Percentiles rank a stretch among this genome's conserved stretches.
Evolutionary conservation across 768 basidiomycete species (phyloP).

Genomic region (Xerocomellus amylosporus): DNA sequence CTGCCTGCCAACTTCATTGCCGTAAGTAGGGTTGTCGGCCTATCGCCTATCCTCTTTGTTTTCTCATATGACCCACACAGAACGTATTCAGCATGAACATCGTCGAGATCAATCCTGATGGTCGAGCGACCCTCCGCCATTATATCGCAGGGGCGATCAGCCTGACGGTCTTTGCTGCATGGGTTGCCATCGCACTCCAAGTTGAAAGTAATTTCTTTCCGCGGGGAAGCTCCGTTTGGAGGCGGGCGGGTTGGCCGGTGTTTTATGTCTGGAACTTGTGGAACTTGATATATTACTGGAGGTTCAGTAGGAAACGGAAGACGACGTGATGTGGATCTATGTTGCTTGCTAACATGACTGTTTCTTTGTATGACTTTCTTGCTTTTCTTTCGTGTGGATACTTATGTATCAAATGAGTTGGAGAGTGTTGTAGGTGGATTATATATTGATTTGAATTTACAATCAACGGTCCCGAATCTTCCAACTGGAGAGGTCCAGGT

Average conservation of each 20-base stretch:
- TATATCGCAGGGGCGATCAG: slow-evolving; percentile 42
- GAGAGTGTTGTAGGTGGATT: neutral
- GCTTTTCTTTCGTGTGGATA: neutral
- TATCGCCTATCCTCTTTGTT: neutral
- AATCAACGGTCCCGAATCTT: too few species aligned
- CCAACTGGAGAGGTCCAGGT: too few species aligned
- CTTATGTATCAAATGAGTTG: neutral
- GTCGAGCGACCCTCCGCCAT: slow-evolving; percentile 32
- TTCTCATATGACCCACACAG: slow-evolving; percentile 29
- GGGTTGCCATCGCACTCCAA: slow-evolving; percentile 56
- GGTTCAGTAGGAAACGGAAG: neutral
- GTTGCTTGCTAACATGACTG: neutral
- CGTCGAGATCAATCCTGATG: slow-evolving; percentile 35
- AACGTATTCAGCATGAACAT: slow-evolving; percentile 59
- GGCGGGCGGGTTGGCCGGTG: slow-evolving; percentile 23
- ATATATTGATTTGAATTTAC: neutral
- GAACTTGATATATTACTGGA: neutral
- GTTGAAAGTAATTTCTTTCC: slow-evolving; percentile 25
- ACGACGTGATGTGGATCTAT: slow-evolving; percentile 1
- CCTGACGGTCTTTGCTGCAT: slow-evolving; percentile 50
- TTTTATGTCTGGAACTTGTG: slow-evolving; percentile 1
- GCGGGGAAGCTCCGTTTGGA: slow-evolving; percentile 10
- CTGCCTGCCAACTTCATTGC: slow-evolving; percentile 50
- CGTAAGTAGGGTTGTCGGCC: slow-evolving; percentile 13
- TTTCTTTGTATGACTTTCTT: neutral